Base-by-base conservation (phyloP, 2,329 filamentous ascomycete genomes). In the Geosmithia putterillii region DNA sequence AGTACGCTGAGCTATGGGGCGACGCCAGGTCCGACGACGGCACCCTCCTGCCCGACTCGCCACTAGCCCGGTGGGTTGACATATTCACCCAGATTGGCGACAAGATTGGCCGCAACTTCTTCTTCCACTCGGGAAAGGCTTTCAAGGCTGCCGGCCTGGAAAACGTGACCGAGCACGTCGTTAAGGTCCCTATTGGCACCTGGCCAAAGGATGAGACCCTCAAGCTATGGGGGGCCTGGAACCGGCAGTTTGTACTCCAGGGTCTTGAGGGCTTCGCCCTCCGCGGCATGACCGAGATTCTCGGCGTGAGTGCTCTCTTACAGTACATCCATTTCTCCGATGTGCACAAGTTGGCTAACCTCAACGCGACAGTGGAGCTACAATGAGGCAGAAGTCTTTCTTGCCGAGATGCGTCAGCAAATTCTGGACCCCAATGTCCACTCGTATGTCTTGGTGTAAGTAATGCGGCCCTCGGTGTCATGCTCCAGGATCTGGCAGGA, bases 1-100 rank as follows among this genome's bases (percentile, higher is more conserved):
- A 76, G 50, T 55, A 73, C 32, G 70, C 74, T 51, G 72, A 75
- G 52, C 68, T 74, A 19, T 64, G 42, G 23, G 21, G 22, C 15
- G 35, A 37, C 9, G 41, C 46, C 2, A 48, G 47, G 12, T 50
- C 42, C 7, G 58, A 62, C 35, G 58, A 62, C 20, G 46, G 42
- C 28, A 50, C 47, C 12, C 39, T 53, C 12, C 32, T 23, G 2
- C 28, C 41, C 0, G 51, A 52, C 6, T 45, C 50, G 3, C 14
- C 47, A 4, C 42, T 58, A 15, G 38, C 44, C 17, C 43, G 44
- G 2, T 60, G 54, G 45, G 39, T 41, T 3, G 39, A 41, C 12
- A 41, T 41, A 3, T 41, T 41, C 21, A 41, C n/a, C 22, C 9
- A 22, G 19, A 20, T 41, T 17, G 39, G 39, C n/a, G 8, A 32